These are phyloP conservation scores for Tritrichomonas foetus DNA, from an alignment of 208 protist genomes.

Conservation along the genomic window DNA sequence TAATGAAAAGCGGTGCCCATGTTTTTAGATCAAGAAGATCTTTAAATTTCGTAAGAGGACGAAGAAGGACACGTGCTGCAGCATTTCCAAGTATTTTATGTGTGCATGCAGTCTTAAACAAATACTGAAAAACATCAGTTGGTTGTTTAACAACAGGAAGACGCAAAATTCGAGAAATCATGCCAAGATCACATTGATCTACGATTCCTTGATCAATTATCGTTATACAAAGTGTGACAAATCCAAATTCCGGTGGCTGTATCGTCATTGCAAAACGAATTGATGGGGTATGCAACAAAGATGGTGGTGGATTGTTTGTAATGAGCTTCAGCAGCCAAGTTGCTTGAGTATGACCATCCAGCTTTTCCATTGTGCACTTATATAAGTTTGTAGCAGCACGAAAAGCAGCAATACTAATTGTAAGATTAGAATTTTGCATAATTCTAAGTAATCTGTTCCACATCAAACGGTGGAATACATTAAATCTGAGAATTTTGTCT, in stretches of 20 bases:
- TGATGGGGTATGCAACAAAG: background rate
- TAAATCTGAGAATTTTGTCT: background rate
- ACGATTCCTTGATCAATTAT: conserved; percentile 12
- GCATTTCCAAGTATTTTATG: conserved; percentile 16
- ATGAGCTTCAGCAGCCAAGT: background rate
- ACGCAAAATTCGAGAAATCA: background rate
- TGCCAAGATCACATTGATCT: background rate
- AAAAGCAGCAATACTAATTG: background rate
- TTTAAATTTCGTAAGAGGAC: background rate
- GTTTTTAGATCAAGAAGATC: background rate
- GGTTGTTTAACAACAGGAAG: background rate
- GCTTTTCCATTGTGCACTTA: background rate
- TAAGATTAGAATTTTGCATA: background rate
- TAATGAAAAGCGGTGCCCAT: background rate
- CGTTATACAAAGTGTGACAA: background rate
- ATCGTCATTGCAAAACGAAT: background rate
- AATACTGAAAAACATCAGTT: conserved; percentile 3
- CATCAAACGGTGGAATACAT: background rate
- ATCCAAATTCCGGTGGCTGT: background rate
- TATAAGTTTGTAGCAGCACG: background rate
- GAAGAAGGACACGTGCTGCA: background rate
- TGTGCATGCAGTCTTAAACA: background rate
- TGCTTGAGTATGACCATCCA: background rate
- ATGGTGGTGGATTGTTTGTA: background rate
- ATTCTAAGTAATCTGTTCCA: background rate